These are phyloP conservation scores for Rhodotorula taiwanensis DNA, from an alignment of 768 basidiomycete genomes.

Conservation along the genomic window DNA sequence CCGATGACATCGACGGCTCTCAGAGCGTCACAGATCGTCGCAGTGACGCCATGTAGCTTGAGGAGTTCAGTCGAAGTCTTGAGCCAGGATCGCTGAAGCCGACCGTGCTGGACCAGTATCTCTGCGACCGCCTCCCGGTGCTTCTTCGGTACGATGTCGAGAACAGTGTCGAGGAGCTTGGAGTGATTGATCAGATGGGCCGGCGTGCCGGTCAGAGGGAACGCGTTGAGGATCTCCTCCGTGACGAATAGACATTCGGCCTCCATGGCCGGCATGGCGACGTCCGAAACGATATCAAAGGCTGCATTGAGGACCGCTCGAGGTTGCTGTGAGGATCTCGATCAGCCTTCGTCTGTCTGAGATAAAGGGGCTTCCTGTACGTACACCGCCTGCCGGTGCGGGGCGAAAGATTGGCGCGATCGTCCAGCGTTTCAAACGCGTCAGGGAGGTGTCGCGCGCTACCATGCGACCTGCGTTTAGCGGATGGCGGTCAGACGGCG, in stretches of 20 bases:
- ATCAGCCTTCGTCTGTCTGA: not conserved
- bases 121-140: constrained; percentile 34
- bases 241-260: constrained; percentile 40
- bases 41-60: constrained; percentile 37
- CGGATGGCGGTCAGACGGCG: too few relatives aligned
- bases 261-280: constrained; percentile 40
- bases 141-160: constrained; percentile 32
- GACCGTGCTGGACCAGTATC: constrained; percentile 36
- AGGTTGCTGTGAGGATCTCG: constrained; percentile 24
- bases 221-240: constrained; percentile 33
- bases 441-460: constrained; percentile 37
- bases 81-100: constrained; percentile 21
- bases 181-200: constrained; percentile 39
- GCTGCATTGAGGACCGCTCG: constrained; percentile 39
- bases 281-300: constrained; percentile 42
- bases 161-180: constrained; percentile 38
- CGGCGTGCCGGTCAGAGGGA: constrained; percentile 29
- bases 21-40: constrained; percentile 34
- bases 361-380: not conserved
- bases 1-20: constrained; percentile 35
- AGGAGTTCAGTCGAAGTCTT: constrained; percentile 37
- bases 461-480: constrained; percentile 33
- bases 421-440: constrained; percentile 42
- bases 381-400: constrained; percentile 36
- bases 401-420: constrained; percentile 41